Evolutionary conservation across 345 rosid species (phyloP).

Genomic region (Salix brachista): DNA sequence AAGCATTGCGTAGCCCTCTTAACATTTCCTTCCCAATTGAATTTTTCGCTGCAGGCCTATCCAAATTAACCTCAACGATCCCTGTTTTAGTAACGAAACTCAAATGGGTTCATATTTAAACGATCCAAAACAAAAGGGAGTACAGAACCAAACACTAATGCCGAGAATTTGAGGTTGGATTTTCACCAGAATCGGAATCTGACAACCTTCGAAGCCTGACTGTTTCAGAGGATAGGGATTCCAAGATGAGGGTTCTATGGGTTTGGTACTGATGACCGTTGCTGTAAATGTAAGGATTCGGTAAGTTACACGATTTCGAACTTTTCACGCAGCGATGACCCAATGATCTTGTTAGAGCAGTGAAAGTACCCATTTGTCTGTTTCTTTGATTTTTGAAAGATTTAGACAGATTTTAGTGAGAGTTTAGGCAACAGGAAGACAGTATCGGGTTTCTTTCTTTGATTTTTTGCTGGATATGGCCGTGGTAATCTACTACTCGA

Average conservation of each 20-base stretch:
- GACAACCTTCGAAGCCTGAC: constrained; percentile 59
- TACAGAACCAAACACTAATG: not conserved
- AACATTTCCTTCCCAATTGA: constrained; percentile 76
- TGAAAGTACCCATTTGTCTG: constrained; percentile 22
- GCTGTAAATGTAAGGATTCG: not conserved
- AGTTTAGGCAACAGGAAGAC: not conserved
- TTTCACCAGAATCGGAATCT: constrained; percentile 55
- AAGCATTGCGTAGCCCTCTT: constrained; percentile 51
- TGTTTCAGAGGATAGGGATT: constrained; percentile 51
- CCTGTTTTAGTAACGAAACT: constrained; percentile 39
- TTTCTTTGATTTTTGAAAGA: not conserved
- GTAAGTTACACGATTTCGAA: constrained; percentile 2
- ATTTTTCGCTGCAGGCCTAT: constrained; percentile 64
- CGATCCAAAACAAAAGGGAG: not conserved
- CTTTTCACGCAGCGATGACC: constrained; percentile 14
- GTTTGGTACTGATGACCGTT: constrained; percentile 32
- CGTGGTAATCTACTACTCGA: too few relatives aligned
- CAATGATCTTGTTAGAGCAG: constrained; percentile 28
- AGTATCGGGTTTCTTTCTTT: too few relatives aligned
- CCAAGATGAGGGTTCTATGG: constrained; percentile 60
- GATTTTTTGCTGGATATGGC: too few relatives aligned
- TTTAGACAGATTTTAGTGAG: not conserved
- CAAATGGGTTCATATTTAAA: not conserved
- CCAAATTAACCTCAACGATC: constrained; percentile 69
- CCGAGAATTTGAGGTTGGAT: not conserved